Base-by-base conservation (phyloP, 108 stramenopile species). In the Fistulifera pelliculosa region DNA sequence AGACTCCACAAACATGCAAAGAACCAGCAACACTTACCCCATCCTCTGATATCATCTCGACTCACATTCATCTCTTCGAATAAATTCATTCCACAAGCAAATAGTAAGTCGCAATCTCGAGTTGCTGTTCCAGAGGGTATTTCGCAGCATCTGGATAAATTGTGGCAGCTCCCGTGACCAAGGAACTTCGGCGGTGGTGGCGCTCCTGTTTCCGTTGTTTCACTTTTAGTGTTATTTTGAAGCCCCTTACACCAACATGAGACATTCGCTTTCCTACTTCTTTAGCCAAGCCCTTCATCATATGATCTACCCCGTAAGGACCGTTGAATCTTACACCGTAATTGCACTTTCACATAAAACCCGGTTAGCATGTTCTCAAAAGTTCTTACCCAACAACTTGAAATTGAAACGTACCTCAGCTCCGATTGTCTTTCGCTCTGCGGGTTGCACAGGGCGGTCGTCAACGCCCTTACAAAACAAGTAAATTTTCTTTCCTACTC, bases 261-360 rank as follows among this genome's bases (percentile, higher is more conserved):
- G 61, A 47, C 92, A 96, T 88, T 16, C 93, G 62, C 38, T 60
- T 74, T 41, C 71, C 58, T 1, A 96, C 88, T 65, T 96, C 95
- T n/a, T 61, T 74, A 0, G 87, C 64, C 41, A 96, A 64, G 39
- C 87, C 81, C 25, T 61, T 35, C 56, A 96, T 76, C 66, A 94
- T 87, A 25, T 80, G 58, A 39, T 93, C 82, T 16, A 80, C 69
- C 14, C 94, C 90, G 41, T 74, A 81, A 14, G 75, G 82, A 1
- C 86, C 84, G 60, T 87, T 66, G 59, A 96, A 96, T 23, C 95
- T 65, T 15, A 96, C 87, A 5, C 95, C 95, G 57, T 91, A 96
- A 66, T 93, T 96, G 58, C 88, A 90, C 65, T 67, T 23, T 26
- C 14, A 1, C 2, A 61, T 38, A 40, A 61, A 52, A 53, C 31